Evolutionary conservation across 177 flowering plant genomes (phyloP).

Genomic region (Vitis hybrid): DNA sequence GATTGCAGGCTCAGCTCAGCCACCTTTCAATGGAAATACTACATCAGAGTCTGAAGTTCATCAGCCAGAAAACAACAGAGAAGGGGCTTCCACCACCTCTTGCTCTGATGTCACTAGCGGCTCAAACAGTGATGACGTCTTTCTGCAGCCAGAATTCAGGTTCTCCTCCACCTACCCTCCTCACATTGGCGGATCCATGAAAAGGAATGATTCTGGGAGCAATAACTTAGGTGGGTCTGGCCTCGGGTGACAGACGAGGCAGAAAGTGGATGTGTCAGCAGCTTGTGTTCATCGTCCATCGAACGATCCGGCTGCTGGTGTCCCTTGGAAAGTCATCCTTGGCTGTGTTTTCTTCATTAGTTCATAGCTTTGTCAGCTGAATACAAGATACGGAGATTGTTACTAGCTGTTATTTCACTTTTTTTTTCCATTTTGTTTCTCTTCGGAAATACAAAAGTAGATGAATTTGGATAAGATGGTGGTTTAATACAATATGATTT

Average conservation of each 20-base stretch:
- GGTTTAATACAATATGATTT: too few relatives aligned
- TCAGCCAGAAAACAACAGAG: slow-evolving; percentile 15
- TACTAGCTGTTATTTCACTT: too few relatives aligned
- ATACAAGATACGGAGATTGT: too few relatives aligned
- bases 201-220: slow-evolving; percentile 10
- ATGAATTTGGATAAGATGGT: too few relatives aligned
- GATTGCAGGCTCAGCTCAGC: slow-evolving; percentile 19
- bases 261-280: not conserved
- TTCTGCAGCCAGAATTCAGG: slow-evolving; percentile 28
- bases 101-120: slow-evolving; percentile 37
- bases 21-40: slow-evolving; percentile 3
- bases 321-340: slow-evolving; percentile 59
- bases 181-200: slow-evolving; percentile 6
- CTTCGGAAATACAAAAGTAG: too few relatives aligned
- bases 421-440: too few relatives aligned
- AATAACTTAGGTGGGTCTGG: slow-evolving; percentile 5
- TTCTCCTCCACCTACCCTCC: slow-evolving; percentile 38
- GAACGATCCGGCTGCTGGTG: slow-evolving; percentile 16
- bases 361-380: too few relatives aligned
- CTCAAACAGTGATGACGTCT: slow-evolving; percentile 25
- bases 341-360: slow-evolving; percentile 27
- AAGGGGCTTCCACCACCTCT: slow-evolving; percentile 24
- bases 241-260: slow-evolving; percentile 5
- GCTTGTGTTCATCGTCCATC: not conserved
- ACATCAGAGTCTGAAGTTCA: slow-evolving; percentile 25